These are phyloP conservation scores for Ophiostoma sp. DNA, from an alignment of 2,329 filamentous ascomycete genomes.

Conservation along the genomic window DNA sequence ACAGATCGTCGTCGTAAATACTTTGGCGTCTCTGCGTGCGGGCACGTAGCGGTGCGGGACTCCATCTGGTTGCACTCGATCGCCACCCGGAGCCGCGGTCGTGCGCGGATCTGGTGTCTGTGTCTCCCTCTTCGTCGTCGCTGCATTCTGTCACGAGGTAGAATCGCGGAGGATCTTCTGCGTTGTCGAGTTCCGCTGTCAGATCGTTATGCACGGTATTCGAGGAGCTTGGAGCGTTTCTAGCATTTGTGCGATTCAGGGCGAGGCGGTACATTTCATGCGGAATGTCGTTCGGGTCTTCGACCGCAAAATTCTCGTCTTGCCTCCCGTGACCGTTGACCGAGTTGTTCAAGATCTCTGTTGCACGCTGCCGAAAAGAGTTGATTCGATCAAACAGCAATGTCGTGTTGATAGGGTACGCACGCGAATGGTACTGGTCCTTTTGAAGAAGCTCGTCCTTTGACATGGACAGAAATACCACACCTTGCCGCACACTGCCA, in stretches of 20 bases:
- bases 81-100: not conserved
- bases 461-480: constrained; percentile 87
- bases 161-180: constrained; percentile 42
- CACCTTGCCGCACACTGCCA: constrained; percentile 74
- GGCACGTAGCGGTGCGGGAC: not conserved
- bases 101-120: constrained; percentile 22
- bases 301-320: not conserved
- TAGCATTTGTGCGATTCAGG: constrained; percentile 16
- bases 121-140: constrained; percentile 49
- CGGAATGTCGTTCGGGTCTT: constrained; percentile 32
- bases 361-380: not conserved
- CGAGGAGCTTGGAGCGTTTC: constrained; percentile 29
- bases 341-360: not conserved
- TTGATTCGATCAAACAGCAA: constrained; percentile 7
- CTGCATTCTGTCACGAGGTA: constrained; percentile 52
- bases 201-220: constrained; percentile 32
- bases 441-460: constrained; percentile 70
- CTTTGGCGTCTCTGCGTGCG: not conserved
- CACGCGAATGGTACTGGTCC: constrained; percentile 55
- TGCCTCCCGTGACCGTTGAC: not conserved
- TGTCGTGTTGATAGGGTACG: not conserved
- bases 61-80: not conserved
- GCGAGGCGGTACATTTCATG: constrained; percentile 35
- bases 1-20: not conserved
- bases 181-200: constrained; percentile 39